Evolutionary conservation across 2,329 filamentous ascomycete species (phyloP), one percentile per base, ranked within the genome.

Genomic region (Neocatenulostroma microsporum): DNA sequence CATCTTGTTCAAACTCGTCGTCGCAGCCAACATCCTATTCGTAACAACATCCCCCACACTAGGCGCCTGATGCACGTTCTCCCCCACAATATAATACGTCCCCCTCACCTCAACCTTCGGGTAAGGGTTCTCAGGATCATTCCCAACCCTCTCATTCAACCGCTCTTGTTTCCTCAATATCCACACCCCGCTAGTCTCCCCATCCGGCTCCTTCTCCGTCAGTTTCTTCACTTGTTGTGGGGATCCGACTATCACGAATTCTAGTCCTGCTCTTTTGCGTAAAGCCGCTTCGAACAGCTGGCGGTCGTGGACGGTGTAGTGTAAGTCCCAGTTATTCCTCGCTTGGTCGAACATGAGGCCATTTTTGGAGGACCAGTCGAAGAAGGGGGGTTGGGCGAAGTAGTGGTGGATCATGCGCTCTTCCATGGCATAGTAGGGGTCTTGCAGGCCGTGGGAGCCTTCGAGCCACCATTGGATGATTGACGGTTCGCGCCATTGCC

Each of bases 341-440:
- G 68, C 64, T 51, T 78, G 74, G 17, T 65, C 63, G 44, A 71
- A 60, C 33, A 74, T 60, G 8, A 73, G 65, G 44, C 70, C 69
- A 58, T 80, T 80, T 56, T 78, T 78, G 42, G 71, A 76, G 11
- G 66, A 69, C 17, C 62, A 58, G 43, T 80, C 76, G 56, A 76
- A 79, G 63, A 78, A 80, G n/a, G 73, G 74, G 2, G 74, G 77
- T 47, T 72, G 66, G 39, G 67, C 66, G 53, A 81, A 78, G 57
- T 80, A 80, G 51, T 72, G 74, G 37, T 78, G 68, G 28, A 80
- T 50, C 39, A 58, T 48, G 41, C 56, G 47, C 67, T 74, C 56
- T 42, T 55, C 48, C 49, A 56, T 57, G 12, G 12, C 15, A 4
- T 20, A 24, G 21, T 34, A 19, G 20, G 42, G 44, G 20, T 29